Evolutionary conservation across 495 filamentous ascomycete species (phyloP).

Genomic region (Hypomontagnella submonticulosa): DNA sequence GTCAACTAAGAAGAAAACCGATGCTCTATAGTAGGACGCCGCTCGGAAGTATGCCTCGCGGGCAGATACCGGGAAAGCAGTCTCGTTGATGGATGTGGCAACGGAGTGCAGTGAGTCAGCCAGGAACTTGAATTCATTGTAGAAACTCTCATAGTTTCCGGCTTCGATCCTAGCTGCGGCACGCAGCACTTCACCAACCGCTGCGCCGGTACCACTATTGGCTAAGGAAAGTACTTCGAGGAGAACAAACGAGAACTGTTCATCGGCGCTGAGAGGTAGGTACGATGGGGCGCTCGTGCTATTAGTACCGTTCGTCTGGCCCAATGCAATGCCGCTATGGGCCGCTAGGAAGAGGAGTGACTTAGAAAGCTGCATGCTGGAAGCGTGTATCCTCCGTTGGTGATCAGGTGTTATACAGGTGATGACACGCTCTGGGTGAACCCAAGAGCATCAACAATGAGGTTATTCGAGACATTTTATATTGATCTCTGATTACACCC

Average conservation of each 20-base stretch:
- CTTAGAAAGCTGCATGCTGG: conserved; percentile 29
- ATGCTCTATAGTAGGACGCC: conserved; percentile 56
- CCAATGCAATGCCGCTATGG: conserved; percentile 20
- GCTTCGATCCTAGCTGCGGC: conserved; percentile 49
- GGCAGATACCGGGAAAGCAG: conserved; percentile 45
- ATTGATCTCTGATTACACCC: background rate
- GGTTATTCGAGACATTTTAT: conserved; percentile 28
- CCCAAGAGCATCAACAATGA: background rate
- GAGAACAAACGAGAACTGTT: conserved; percentile 46
- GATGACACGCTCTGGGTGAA: background rate
- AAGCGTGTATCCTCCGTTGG: background rate
- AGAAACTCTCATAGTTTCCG: conserved; percentile 50
- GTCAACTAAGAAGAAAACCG: conserved; percentile 56
- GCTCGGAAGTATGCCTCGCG: conserved; percentile 53
- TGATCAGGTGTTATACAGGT: background rate
- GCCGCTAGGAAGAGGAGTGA: conserved; percentile 18
- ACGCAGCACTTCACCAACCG: conserved; percentile 52
- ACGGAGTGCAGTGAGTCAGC: conserved; percentile 38
- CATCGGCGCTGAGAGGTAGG: conserved; percentile 44
- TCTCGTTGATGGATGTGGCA: conserved; percentile 26
- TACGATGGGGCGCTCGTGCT: conserved; percentile 10
- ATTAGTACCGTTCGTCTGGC: conserved; percentile 26
- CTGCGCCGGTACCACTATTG: conserved; percentile 40
- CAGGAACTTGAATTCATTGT: conserved; percentile 34
- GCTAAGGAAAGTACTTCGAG: conserved; percentile 38